Evolutionary conservation across 352 stramenopile genomes (phyloP), one percentile per base, ranked within the genome.

Genomic region (Nothophytophthora sp.): DNA sequence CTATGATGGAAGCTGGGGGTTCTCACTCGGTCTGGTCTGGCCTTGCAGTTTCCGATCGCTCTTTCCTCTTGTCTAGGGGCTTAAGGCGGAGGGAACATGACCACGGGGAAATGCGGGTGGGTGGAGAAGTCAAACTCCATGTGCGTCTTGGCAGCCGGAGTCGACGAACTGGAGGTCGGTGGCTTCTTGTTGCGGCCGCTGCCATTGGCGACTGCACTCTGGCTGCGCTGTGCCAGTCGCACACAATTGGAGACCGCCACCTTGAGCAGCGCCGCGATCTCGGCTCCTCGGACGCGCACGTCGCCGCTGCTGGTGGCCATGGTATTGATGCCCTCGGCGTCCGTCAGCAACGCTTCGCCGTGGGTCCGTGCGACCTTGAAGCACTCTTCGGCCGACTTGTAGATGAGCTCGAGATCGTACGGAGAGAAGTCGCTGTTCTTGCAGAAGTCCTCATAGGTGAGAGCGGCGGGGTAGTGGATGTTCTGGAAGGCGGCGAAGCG

Each of bases 301-400:
- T 59, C 39, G 22, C 47, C 49, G 22, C 47, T 58, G 4, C 16
- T 35, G 7, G 37, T 45, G 7, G 29, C 23, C 13, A 52, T 49
- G 13, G 39, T 63, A 18, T 62, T 76, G 29, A 63, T 35, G 41
- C 51, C 60, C 50, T 73, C 54, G 16, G 71, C 44, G 30, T 76
- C 70, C 15, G 38, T 55, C 25, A 92, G 36, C 33, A 88, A 43
- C 44, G 68, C 61, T 33, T 94, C 81, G 8, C 69, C 76, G 35
- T 86, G 67, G 12, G 27, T 39, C 5, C 74, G 81, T 3, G 76
- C 76, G 7, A 71, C 60, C 50, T 92, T 92, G 67, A 92, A 95
- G 34, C 85, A 95, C 52, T 95, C 82, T 45, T 95, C 85, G 0
- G 69, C 74, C 28, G 85, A 95, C 45, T 89, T 87, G 71, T 89